Conservation (phyloP, 805 yeast species). For the Debaryomyces prosopidis region DNA sequence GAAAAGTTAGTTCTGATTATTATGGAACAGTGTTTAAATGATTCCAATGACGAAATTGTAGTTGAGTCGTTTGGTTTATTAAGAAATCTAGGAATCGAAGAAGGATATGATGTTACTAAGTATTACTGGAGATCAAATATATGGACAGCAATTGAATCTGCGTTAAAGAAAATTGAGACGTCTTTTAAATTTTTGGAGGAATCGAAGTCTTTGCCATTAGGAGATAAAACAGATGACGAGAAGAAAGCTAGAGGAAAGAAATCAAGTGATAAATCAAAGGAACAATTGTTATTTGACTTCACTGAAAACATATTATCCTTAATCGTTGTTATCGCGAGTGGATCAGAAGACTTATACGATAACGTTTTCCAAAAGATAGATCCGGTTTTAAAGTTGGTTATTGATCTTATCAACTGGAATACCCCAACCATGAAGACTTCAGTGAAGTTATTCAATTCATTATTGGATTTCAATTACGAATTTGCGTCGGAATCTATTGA, state of each 20-base stretch:
- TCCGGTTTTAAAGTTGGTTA: slow-evolving; percentile 37
- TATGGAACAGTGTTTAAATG: slow-evolving; percentile 64
- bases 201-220: slow-evolving; percentile 5
- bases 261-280: slow-evolving; percentile 41
- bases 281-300: slow-evolving; percentile 58
- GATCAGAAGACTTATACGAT: slow-evolving; percentile 51
- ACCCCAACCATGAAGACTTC: slow-evolving; percentile 39
- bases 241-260: slow-evolving; percentile 15
- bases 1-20: slow-evolving; percentile 68
- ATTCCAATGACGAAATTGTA: slow-evolving; percentile 69
- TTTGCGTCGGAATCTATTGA: slow-evolving; percentile 59
- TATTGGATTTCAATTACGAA: slow-evolving; percentile 59
- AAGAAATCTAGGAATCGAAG: slow-evolving; percentile 78
- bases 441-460: slow-evolving; percentile 47
- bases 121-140: slow-evolving; percentile 78
- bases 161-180: slow-evolving; percentile 49
- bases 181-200: slow-evolving; percentile 47
- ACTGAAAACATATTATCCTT: slow-evolving; percentile 74
- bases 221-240: slow-evolving; percentile 9
- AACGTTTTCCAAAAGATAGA: slow-evolving; percentile 48
- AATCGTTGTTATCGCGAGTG: slow-evolving; percentile 62
- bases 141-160: slow-evolving; percentile 58
- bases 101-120: slow-evolving; percentile 80
- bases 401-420: slow-evolving; percentile 37
- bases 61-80: slow-evolving; percentile 80